Conservation (phyloP, 495 filamentous ascomycete genomes). For the Rhypophila decipiens region DNA sequence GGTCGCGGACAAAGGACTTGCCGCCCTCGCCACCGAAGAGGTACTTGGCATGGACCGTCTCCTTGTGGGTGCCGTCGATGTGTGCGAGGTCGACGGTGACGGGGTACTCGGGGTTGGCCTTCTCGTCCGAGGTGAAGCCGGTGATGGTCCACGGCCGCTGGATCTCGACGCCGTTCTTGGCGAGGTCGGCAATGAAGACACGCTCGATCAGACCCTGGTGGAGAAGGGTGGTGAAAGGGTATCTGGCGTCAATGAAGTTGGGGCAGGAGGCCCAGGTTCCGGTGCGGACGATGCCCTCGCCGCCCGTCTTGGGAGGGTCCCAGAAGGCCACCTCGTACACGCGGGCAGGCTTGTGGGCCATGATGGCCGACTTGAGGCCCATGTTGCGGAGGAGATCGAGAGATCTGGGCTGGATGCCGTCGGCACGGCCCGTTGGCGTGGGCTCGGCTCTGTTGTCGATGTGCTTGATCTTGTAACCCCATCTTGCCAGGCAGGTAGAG, state of each 20-base stretch:
- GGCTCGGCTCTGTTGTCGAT: slow-evolving; percentile 65
- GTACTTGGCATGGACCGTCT: slow-evolving; percentile 51
- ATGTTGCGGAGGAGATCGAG: slow-evolving; percentile 71
- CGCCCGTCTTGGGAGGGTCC: slow-evolving; percentile 52
- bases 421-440: slow-evolving; percentile 67
- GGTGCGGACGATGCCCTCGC: slow-evolving; percentile 58
- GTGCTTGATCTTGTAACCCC: slow-evolving; percentile 62
- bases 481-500: slow-evolving; percentile 70
- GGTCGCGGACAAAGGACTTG: slow-evolving; percentile 51
- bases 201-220: slow-evolving; percentile 73
- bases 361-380: slow-evolving; percentile 66
- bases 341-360: slow-evolving; percentile 63
- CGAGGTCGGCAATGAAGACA: slow-evolving; percentile 62
- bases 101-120: slow-evolving; percentile 52
- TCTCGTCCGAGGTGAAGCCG: slow-evolving; percentile 56
- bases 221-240: slow-evolving; percentile 68
- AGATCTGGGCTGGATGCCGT: slow-evolving; percentile 75
- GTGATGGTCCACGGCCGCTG: slow-evolving; percentile 55
- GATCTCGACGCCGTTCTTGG: slow-evolving; percentile 49
- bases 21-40: slow-evolving; percentile 57
- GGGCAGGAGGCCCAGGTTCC: slow-evolving; percentile 68
- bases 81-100: slow-evolving; percentile 66
- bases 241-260: slow-evolving; percentile 64
- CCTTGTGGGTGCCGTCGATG: slow-evolving; percentile 60
- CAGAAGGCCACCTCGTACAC: slow-evolving; percentile 77